These are phyloP conservation scores for Dryas integrifolia DNA, from an alignment of 331 rosid genomes.

Conservation along the genomic window DNA sequence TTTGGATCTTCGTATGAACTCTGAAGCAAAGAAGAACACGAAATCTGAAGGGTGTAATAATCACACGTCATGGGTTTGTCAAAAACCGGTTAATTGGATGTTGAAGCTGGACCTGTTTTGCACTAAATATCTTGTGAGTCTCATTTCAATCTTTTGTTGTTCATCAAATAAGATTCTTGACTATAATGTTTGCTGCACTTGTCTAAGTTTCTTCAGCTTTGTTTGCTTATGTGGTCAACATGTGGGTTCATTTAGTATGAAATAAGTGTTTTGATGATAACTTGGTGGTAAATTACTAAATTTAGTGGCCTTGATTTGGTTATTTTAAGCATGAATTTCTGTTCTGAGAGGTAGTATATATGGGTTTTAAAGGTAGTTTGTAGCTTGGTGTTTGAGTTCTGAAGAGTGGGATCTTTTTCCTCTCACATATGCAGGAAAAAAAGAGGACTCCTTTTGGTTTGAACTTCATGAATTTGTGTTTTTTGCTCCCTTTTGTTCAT, in stretches of 20 bases:
- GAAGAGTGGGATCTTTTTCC: slow-evolving; percentile 11
- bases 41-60: not conserved
- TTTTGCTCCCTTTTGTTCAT: slow-evolving; percentile 24
- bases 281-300: not conserved
- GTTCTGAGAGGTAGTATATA: not conserved
- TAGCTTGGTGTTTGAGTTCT: slow-evolving; percentile 11
- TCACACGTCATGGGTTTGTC: slow-evolving; percentile 19
- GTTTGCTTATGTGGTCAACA: not conserved
- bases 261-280: slow-evolving; percentile 15
- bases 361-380: slow-evolving; percentile 6
- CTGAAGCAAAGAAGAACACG: slow-evolving; percentile 18
- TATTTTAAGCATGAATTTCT: not conserved
- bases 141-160: not conserved
- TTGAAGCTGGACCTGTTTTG: slow-evolving; percentile 18
- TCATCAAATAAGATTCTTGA: slow-evolving; percentile 26
- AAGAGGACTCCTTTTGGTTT: slow-evolving; percentile 13
- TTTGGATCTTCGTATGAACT: slow-evolving; percentile 17
- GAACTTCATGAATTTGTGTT: not conserved
- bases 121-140: slow-evolving; percentile 12
- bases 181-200: slow-evolving; percentile 19
- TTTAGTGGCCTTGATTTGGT: slow-evolving; percentile 14
- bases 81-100: slow-evolving; percentile 9
- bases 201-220: slow-evolving; percentile 10
- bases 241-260: not conserved
- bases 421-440: not conserved